A percentile compares a stretch with the other conserved stretches of the same genome.
Conservation (phyloP, 345 rosid genomes). For the Hypericum perforatum region DNA sequence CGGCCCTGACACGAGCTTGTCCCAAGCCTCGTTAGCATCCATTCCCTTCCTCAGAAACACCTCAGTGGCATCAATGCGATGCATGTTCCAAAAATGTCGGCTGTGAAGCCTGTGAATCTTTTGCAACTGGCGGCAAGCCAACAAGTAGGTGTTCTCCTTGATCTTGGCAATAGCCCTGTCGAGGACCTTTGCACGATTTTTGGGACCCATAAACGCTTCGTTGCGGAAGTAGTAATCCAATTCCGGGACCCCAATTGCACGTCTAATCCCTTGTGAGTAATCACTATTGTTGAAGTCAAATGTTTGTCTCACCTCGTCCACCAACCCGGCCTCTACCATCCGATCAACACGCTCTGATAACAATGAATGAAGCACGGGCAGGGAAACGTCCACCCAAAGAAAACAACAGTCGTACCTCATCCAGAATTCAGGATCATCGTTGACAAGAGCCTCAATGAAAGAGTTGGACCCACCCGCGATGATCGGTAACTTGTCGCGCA, state of each 20-base stretch:
- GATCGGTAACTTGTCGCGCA: slow-evolving; percentile 46
- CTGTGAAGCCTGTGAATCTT: slow-evolving; percentile 45
- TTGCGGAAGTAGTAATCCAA: slow-evolving; percentile 45
- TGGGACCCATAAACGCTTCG: slow-evolving; percentile 20
- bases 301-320: slow-evolving; percentile 49
- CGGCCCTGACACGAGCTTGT: slow-evolving; percentile 44
- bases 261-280: slow-evolving; percentile 52
- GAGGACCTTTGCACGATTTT: slow-evolving; percentile 23
- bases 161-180: slow-evolving; percentile 44
- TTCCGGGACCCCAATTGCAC: slow-evolving; percentile 78
- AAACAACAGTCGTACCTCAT: slow-evolving; percentile 59
- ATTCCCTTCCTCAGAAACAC: slow-evolving; percentile 44
- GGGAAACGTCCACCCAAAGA: slow-evolving; percentile 72
- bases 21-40: slow-evolving; percentile 62
- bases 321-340: slow-evolving; percentile 59
- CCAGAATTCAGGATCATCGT: slow-evolving; percentile 43
- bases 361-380: slow-evolving; percentile 45
- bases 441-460: slow-evolving; percentile 55
- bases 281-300: slow-evolving; percentile 40
- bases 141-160: slow-evolving; percentile 43
- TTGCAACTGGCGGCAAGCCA: slow-evolving; percentile 50
- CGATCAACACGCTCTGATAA: slow-evolving; percentile 70
- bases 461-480: slow-evolving; percentile 93
- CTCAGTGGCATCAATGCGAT: slow-evolving; percentile 68
- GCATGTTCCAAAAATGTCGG: slow-evolving; percentile 55